Evolutionary conservation across 2,329 filamentous ascomycete genomes (phyloP).

Genomic region (Monosporascus cannonballus): DNA sequence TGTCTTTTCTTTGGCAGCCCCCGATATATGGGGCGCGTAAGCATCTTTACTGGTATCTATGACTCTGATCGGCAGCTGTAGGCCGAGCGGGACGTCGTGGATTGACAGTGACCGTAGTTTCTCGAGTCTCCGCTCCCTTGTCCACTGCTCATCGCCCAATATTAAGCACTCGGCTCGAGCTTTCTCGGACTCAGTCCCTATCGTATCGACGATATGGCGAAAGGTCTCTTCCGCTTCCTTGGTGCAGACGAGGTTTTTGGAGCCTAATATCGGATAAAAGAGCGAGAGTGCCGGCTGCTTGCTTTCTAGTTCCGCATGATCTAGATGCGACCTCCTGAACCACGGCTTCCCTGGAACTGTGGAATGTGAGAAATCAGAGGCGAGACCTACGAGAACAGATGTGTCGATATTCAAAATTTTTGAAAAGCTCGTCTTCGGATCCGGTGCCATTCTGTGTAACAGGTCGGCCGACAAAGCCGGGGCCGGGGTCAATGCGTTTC

Average conservation of each 20-base stretch:
- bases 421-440: conserved; percentile 18
- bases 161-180: conserved; percentile 54
- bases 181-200: conserved; percentile 57
- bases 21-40: conserved; percentile 8
- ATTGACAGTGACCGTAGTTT: conserved; percentile 30
- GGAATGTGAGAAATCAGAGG: conserved; percentile 66
- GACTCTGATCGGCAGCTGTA: conserved; percentile 52
- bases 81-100: conserved; percentile 29
- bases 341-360: conserved; percentile 29
- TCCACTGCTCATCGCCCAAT: conserved; percentile 21
- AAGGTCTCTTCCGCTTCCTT: conserved; percentile 59
- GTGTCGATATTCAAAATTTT: conserved; percentile 53
- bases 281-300: conserved; percentile 53
- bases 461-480: conserved; percentile 14
- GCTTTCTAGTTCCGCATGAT: conserved; percentile 60
- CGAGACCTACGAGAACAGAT: conserved; percentile 65
- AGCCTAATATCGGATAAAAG: conserved; percentile 55
- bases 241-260: conserved; percentile 58
- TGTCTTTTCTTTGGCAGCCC: conserved; percentile 32
- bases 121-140: conserved; percentile 17
- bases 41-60: conserved; percentile 40
- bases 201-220: conserved; percentile 57
- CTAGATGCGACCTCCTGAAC: conserved; percentile 52
- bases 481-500: conserved; percentile 11
- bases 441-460: conserved; percentile 22